phyloP scores from a whole-genome alignment of 139 green algal species.

The Volvox africanus region DNA sequence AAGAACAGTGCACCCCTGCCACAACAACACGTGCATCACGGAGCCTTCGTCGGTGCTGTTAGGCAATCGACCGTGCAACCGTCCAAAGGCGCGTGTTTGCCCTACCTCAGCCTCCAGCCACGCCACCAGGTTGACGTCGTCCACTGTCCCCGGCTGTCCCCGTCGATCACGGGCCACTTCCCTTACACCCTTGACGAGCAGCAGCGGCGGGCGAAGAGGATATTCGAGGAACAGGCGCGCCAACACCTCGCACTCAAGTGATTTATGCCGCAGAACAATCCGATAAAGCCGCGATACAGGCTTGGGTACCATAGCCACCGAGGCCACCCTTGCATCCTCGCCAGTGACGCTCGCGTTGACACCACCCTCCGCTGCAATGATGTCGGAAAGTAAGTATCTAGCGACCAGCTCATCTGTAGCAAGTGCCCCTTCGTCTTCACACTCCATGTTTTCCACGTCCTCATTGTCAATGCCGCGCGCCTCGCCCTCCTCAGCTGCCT shows the following conservation, averaged over 20 bases:
- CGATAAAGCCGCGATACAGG: conserved; percentile 46
- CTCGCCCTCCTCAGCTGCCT: conserved; percentile 42
- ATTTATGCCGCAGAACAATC: conserved; percentile 27
- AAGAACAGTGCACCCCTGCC: too few relatives aligned
- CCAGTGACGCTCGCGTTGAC: neutral
- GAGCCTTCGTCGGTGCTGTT: too few relatives aligned
- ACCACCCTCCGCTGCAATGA: conserved; percentile 19
- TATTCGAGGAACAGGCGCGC: conserved; percentile 54
- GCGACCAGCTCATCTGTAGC: conserved; percentile 12
- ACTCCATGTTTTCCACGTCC: conserved; percentile 5
- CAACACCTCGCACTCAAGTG: conserved; percentile 45
- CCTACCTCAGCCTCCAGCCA: conserved; percentile 53
- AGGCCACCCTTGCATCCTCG: neutral
- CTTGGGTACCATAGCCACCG: conserved; percentile 5
- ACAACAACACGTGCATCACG: too few relatives aligned
- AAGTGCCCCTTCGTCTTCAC: neutral
- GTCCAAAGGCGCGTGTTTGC: too few relatives aligned
- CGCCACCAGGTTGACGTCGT: conserved; percentile 41
- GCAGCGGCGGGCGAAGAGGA: conserved; percentile 49
- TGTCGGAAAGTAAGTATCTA: conserved; percentile 26
- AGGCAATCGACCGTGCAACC: too few relatives aligned
- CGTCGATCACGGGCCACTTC: conserved; percentile 19
- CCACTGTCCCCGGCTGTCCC: neutral
- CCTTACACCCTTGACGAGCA: conserved; percentile 41
- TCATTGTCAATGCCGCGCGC: neutral